Base-by-base conservation (phyloP, 768 basidiomycete species). In the Tylopilus rubrobrunneus region DNA sequence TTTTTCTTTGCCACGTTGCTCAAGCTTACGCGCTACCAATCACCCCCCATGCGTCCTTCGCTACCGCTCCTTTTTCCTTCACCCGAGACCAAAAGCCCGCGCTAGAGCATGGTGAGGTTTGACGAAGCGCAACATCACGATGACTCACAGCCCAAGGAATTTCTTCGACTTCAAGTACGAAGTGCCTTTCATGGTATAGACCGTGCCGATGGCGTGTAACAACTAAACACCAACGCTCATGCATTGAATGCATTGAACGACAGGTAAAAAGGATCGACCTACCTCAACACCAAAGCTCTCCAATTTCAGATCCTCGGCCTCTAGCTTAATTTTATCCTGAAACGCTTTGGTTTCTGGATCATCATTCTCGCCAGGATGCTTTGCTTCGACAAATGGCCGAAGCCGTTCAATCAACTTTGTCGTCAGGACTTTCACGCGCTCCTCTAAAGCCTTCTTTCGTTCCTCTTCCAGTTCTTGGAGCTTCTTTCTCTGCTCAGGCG, bases 231-330 rank as follows among this genome's bases (percentile, higher is more conserved):
- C 43, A 4, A 25, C 15, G 12, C 10, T 3, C 27, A 17, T 17
- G 31, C 25, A 42, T 25, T 57, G 54, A 67, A 45, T 19, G 45
- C 4, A 31, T 15, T 9, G 33, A 34, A 29, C 10, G 27, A 25
- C 9, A 43, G 12, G 12, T 28, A 60, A 10, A n/a, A 44, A 43
- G 34, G 1, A 28, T 45, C 11, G 40, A 68, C 81, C 29, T 61
- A 91, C 87, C 83, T 98, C 96, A 23, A 98, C 86, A 45, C 97
- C 97, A 70, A 99, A 99, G 60, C 91, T 94, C 76, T 99, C 96
- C 49, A 98, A 72, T 75, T 98, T 98, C 62, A 99, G 67, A 73
- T 99, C 97, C 52, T 96, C 93, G 1, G 90, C 92, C 70, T 99
- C 97, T 28, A 81, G 74, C 63, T 72, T 78, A 68, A 96, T 89